phyloP scores from a whole-genome alignment of 495 filamentous ascomycete species.

The Halenospora varia region DNA sequence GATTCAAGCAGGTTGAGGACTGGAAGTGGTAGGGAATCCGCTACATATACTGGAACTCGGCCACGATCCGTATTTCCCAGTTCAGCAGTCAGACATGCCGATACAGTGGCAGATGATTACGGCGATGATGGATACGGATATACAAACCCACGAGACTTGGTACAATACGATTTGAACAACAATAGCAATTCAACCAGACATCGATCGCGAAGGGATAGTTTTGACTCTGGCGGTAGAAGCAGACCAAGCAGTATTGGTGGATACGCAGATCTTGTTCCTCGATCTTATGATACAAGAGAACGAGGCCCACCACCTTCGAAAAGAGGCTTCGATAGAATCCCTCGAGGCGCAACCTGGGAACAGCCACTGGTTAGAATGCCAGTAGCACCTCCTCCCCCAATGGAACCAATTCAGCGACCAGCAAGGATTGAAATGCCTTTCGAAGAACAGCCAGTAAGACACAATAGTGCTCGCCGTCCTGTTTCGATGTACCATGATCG shows the following conservation, averaged over 20 bases:
- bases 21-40: conserved; percentile 25
- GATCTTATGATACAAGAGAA: conserved; percentile 38
- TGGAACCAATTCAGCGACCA: conserved; percentile 17
- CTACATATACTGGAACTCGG: conserved; percentile 8
- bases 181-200: conserved; percentile 27
- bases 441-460: conserved; percentile 10
- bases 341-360: conserved; percentile 30
- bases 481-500: conserved; percentile 45
- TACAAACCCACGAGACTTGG: conserved; percentile 65
- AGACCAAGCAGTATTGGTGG: conserved; percentile 63
- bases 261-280: conserved; percentile 51
- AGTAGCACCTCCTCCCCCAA: conserved; percentile 24
- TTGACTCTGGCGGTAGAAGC: conserved; percentile 40
- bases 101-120: conserved; percentile 48
- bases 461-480: conserved; percentile 30
- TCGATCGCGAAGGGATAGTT: conserved; percentile 44
- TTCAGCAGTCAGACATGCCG: conserved; percentile 22
- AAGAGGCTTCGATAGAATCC: conserved; percentile 58
- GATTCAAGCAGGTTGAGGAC: conserved; percentile 18
- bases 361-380: conserved; percentile 41
- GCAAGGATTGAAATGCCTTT: conserved; percentile 4
- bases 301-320: conserved; percentile 58
- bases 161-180: conserved; percentile 58
- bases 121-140: conserved; percentile 69
- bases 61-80: conserved; percentile 15